phyloP scores from a whole-genome alignment of 2,329 filamentous ascomycete genomes.

The Aspergillus terreus region DNA sequence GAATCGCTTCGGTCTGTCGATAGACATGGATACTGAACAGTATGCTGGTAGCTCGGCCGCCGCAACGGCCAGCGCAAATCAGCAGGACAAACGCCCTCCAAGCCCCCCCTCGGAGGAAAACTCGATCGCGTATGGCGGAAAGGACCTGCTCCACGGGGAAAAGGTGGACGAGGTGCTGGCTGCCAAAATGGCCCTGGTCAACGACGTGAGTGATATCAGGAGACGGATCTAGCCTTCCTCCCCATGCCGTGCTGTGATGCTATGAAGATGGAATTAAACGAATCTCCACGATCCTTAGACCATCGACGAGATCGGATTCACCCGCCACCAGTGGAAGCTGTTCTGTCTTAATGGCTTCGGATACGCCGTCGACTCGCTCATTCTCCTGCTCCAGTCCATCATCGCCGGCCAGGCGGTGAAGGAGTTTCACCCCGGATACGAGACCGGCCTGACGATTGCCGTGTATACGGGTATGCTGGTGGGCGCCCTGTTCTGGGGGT shows the following conservation, averaged over 20 bases:
- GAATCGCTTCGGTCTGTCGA: background rate
- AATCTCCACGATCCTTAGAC: slow-evolving; percentile 7
- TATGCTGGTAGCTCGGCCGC: background rate
- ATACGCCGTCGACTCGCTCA: slow-evolving; percentile 39
- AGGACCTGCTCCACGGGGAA: background rate
- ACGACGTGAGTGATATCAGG: slow-evolving; percentile 14
- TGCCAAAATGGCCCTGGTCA: slow-evolving; percentile 38
- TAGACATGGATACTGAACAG: background rate
- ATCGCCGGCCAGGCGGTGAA: slow-evolving; percentile 19
- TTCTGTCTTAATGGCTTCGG: slow-evolving; percentile 62
- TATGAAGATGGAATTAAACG: background rate
- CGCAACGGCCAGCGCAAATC: background rate
- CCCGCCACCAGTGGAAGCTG: slow-evolving; percentile 56
- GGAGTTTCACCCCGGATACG: background rate
- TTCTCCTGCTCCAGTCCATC: slow-evolving; percentile 22
- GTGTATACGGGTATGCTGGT: slow-evolving; percentile 3
- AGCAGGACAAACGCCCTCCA: background rate
- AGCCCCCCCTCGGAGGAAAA: background rate
- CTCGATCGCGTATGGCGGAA: background rate
- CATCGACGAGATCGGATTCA: slow-evolving; percentile 60
- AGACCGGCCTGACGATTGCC: slow-evolving; percentile 1
- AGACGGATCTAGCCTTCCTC: no score
- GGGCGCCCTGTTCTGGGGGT: slow-evolving; percentile 4
- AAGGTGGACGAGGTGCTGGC: slow-evolving; percentile 36
- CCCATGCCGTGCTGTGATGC: no score